Conservation (phyloP, 2,329 filamentous ascomycete species). For the Arthrobotrys pseudoclavata region DNA sequence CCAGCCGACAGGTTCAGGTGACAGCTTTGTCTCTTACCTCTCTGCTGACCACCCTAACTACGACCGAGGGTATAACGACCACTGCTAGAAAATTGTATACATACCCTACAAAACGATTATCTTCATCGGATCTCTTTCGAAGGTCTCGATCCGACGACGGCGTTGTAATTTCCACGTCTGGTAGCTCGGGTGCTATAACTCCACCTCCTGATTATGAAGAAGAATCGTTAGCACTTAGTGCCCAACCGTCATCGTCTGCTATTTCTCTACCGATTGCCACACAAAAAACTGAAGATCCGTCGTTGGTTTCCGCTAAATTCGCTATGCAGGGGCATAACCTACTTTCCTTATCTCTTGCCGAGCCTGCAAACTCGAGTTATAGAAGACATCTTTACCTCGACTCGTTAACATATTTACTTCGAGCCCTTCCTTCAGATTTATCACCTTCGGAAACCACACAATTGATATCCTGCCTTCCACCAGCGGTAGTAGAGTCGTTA, state of each 20-base stretch:
- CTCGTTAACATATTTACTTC: constrained; percentile 54
- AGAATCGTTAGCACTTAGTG: constrained; percentile 26
- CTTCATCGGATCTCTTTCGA: constrained; percentile 46
- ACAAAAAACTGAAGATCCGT: constrained; percentile 30
- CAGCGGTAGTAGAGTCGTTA: constrained; percentile 26
- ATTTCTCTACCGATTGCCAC: constrained; percentile 23
- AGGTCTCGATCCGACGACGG: constrained; percentile 43
- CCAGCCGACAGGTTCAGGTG: constrained; percentile 46
- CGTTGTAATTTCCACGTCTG: not conserved
- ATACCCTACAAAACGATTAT: constrained; percentile 55
- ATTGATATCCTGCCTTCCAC: constrained; percentile 37
- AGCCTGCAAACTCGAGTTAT: constrained; percentile 48
- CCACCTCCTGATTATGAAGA: constrained; percentile 57
- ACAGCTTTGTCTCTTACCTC: constrained; percentile 52
- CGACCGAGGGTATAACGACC: constrained; percentile 56
- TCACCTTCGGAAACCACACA: constrained; percentile 48
- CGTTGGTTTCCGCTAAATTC: constrained; percentile 52
- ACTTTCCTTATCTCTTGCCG: constrained; percentile 49
- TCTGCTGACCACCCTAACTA: constrained; percentile 50
- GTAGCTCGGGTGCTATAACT: constrained; percentile 38
- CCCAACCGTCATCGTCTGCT: not conserved
- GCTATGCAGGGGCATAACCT: constrained; percentile 57
- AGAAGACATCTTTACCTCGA: constrained; percentile 53
- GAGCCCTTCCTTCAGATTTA: constrained; percentile 43
- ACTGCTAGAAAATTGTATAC: constrained; percentile 53